phyloP scores from a whole-genome alignment of 352 stramenopile genomes.

The Globisporangium sylvaticum region DNA sequence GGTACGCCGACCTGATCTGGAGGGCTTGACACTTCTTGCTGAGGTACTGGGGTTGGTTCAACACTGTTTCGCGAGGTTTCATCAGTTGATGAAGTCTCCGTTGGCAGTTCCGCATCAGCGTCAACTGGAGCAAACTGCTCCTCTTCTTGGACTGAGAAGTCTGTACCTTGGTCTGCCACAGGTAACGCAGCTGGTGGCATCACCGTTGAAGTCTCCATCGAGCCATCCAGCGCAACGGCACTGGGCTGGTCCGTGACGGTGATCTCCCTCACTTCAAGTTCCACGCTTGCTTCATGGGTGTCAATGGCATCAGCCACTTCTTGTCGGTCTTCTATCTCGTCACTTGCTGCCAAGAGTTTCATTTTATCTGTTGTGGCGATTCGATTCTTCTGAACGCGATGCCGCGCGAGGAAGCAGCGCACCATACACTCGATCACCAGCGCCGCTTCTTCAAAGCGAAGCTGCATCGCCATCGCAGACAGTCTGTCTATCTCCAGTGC shows the following conservation, averaged over 20 bases:
- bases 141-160: not conserved
- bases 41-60: not conserved
- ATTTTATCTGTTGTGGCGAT: not conserved
- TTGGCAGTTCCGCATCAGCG: not conserved
- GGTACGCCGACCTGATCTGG: not conserved
- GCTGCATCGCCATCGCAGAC: not conserved
- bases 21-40: not conserved
- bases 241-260: not conserved
- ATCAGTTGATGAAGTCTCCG: not conserved
- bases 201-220: not conserved
- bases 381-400: constrained; percentile 24
- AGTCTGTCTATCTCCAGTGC: not conserved
- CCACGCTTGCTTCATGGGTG: not conserved
- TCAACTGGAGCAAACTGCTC: not conserved
- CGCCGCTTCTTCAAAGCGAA: constrained; percentile 17
- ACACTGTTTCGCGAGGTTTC: not conserved
- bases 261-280: not conserved
- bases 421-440: constrained; percentile 14
- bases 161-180: not conserved
- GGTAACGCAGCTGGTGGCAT: not conserved
- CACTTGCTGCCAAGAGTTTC: not conserved
- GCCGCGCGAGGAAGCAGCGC: constrained; percentile 21
- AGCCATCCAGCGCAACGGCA: not conserved
- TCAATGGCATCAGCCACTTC: not conserved
- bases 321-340: not conserved